A percentile compares a stretch with the other conserved stretches of the same genome.
phyloP scores from a whole-genome alignment of 176 grass and related monocot genomes.

The Lolium multiflorum region DNA sequence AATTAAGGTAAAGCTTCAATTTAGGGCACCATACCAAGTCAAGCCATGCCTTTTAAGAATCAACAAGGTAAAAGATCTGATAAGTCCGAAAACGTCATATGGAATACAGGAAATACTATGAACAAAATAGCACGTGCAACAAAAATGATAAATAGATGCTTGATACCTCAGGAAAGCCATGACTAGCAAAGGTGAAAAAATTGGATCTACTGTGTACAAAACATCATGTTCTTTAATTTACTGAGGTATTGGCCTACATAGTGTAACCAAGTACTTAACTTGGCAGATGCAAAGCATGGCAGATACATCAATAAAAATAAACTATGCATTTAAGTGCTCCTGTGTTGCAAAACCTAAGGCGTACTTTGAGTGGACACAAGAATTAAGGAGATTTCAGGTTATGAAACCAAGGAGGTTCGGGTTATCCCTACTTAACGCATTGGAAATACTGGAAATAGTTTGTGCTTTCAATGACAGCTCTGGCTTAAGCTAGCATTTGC shows the following conservation, averaged over 20 bases:
- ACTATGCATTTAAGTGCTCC: not conserved
- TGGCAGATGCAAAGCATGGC: not conserved
- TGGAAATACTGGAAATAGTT: constrained; percentile 3
- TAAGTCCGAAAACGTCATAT: not conserved
- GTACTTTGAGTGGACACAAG: not conserved
- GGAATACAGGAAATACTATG: not conserved
- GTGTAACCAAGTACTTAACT: not conserved
- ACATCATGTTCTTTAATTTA: not conserved
- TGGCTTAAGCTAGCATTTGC: no score
- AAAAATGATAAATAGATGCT: not conserved
- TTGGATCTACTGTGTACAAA: no score
- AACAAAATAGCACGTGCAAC: not conserved
- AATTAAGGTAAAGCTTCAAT: constrained; percentile 13
- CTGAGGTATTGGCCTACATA: not conserved
- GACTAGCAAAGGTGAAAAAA: not conserved
- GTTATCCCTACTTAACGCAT: not conserved
- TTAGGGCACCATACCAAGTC: not conserved
- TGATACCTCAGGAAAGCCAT: not conserved
- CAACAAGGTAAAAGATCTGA: not conserved
- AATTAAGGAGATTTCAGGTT: constrained; percentile 12
- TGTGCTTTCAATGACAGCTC: not conserved
- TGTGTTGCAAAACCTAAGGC: not conserved
- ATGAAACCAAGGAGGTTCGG: not conserved
- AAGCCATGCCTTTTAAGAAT: not conserved
- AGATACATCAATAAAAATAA: constrained; percentile 25